A percentile compares a stretch with the other conserved stretches of the same genome.
phyloP scores from a whole-genome alignment of 257 asterid genomes.

The Haberlea rhodopensis region DNA sequence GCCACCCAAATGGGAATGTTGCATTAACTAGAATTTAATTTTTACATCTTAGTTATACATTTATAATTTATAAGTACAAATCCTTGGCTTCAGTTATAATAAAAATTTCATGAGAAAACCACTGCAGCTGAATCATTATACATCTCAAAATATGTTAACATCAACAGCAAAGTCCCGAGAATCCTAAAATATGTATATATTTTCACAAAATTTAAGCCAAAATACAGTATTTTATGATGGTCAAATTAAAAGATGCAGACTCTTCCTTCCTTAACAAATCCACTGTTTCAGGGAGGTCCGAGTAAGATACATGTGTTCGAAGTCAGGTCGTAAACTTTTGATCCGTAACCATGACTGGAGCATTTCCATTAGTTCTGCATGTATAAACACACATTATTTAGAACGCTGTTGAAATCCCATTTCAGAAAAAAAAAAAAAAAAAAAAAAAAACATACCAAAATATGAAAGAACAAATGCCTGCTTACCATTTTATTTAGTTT shows the following conservation, averaged over 20 bases:
- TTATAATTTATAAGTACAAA: too few species aligned
- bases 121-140: background rate
- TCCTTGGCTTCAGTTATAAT: background rate
- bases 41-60: too few species aligned
- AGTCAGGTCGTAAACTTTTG: slow-evolving; percentile 4
- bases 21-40: too few species aligned
- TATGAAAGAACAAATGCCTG: too few species aligned
- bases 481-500: too few species aligned
- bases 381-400: background rate
- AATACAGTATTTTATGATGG: background rate
- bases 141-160: background rate
- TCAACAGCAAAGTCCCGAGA: background rate
- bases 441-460: background rate
- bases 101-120: background rate
- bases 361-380: slow-evolving; percentile 7
- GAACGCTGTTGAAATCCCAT: background rate
- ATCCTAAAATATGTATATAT: background rate
- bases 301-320: background rate
- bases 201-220: background rate
- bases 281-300: background rate
- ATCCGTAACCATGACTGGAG: background rate
- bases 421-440: too few species aligned
- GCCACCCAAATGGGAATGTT: too few species aligned
- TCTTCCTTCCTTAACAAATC: background rate
- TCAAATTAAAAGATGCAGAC: background rate